Evolutionary conservation across 108 stramenopile genomes (phyloP), one percentile per base, ranked within the genome.

Genomic region (Cyclostephanos invisitatus): DNA sequence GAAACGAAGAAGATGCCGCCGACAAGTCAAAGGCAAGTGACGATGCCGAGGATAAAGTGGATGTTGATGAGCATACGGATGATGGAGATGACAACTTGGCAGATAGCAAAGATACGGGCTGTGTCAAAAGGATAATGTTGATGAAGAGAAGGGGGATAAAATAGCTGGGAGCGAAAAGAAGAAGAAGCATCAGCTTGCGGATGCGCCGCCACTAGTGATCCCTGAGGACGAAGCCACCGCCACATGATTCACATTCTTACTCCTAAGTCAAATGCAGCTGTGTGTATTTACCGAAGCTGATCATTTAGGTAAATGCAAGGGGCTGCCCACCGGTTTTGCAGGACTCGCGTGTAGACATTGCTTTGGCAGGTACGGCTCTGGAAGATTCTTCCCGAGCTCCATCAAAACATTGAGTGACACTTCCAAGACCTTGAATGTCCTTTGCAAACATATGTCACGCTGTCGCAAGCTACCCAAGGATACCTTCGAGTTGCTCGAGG

Each of bases 381-480:
- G 92, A 14, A 84, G 92, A 32, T 94, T 90, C 73, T 94, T 94
- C 46, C 92, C 92, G 55, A 90, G 89, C n/a, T 88, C 87, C 62
- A 88, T 94, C 78, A 91, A 91, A 72, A 94, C 90, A 0, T 57
- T 94, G 60, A 86, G 87, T 5, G 90, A 91, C 54, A 91, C 92
- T 5, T 86, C 84, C 60, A 91, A 91, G 65, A 91, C 90, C 11
- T 77, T 90, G 38, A 87, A 90, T 69, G 89, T 90, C 22, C 62
- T 93, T 38, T 78, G 87, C 65, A 91, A 91, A 58, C 92, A 94
- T 72, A 89, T 94, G 86, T 76, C 78, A 59, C 75, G 91, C 4
- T 92, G 91, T 65, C 87, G 91, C 29, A 89, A 92, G 64, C 84
- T 86, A 60, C 91, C 91, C 14, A 70, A 75, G 36, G 89, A 87